These are phyloP conservation scores for Colletotrichum horii DNA, from an alignment of 2,329 filamentous ascomycete genomes.

Conservation along the genomic window DNA sequence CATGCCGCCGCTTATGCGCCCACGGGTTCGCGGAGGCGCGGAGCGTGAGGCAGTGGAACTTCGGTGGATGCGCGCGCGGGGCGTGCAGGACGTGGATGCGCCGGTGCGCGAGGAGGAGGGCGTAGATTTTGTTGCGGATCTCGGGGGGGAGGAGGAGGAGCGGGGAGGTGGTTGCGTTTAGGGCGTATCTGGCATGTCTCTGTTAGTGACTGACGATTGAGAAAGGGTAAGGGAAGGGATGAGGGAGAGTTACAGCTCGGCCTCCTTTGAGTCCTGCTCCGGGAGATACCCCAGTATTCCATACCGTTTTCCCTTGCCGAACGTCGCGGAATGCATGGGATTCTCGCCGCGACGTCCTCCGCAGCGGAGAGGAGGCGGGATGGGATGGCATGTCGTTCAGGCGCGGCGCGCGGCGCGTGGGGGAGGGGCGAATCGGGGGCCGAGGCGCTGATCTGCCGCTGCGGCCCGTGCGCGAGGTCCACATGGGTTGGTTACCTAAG, in stretches of 20 bases:
- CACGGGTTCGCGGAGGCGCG: constrained; percentile 32
- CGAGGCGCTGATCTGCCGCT: not conserved
- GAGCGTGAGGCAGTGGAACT: constrained; percentile 35
- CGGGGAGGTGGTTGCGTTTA: constrained; percentile 1
- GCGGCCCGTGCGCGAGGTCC: not conserved
- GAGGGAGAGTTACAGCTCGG: not conserved
- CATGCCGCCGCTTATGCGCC: not conserved
- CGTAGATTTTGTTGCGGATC: constrained; percentile 28
- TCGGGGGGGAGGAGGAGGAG: constrained; percentile 30
- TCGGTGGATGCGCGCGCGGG: constrained; percentile 19
- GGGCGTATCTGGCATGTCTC: constrained; percentile 6
- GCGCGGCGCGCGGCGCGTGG: not conserved
- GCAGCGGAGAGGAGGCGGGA: not conserved
- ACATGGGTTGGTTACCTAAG: not conserved
- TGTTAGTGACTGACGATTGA: not conserved
- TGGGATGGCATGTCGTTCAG: not conserved
- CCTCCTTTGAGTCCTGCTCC: constrained; percentile 11
- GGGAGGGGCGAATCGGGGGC: not conserved
- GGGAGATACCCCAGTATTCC: constrained; percentile 17
- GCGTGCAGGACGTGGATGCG: constrained; percentile 26
- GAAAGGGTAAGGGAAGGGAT: not conserved
- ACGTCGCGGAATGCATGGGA: constrained; percentile 17
- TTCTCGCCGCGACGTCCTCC: not conserved
- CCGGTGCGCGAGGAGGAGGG: constrained; percentile 24
- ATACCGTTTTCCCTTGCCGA: constrained; percentile 12